Conservation (phyloP, 1,284 basidiomycete genomes). For the Ganoderma leucocontextum region DNA sequence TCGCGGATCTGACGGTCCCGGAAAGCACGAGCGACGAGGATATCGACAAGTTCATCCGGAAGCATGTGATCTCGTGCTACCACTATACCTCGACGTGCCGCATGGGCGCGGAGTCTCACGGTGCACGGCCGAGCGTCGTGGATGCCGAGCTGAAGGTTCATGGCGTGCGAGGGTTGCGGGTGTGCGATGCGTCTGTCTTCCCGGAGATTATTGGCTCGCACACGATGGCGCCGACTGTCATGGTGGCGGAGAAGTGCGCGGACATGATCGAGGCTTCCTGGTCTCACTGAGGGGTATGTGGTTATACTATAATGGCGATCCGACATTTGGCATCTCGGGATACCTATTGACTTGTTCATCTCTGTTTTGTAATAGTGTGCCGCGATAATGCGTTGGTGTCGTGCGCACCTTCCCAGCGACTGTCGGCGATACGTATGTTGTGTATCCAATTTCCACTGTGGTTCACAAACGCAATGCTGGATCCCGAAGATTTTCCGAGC, state of each 20-base stretch:
- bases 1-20: constrained; percentile 42
- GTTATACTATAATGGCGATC: not conserved
- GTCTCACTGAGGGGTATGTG: not conserved
- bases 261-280: constrained; percentile 9
- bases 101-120: constrained; percentile 46
- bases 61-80: constrained; percentile 35
- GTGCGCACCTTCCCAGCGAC: not conserved
- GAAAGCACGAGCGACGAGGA: constrained; percentile 30
- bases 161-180: constrained; percentile 50
- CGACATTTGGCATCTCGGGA: no score
- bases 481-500: not conserved
- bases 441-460: not conserved
- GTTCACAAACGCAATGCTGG: not conserved
- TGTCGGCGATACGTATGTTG: not conserved
- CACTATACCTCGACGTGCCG: constrained; percentile 49
- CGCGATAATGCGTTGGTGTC: not conserved
- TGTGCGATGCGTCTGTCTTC: constrained; percentile 52
- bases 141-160: constrained; percentile 59
- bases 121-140: constrained; percentile 50
- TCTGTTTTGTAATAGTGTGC: not conserved
- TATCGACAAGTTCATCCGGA: constrained; percentile 37
- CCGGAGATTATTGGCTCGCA: constrained; percentile 47
- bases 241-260: constrained; percentile 48
- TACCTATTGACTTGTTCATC: not conserved
- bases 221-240: constrained; percentile 46